Conservation (phyloP, 169 alveolate genomes). For the Plasmodium adleri region DNA sequence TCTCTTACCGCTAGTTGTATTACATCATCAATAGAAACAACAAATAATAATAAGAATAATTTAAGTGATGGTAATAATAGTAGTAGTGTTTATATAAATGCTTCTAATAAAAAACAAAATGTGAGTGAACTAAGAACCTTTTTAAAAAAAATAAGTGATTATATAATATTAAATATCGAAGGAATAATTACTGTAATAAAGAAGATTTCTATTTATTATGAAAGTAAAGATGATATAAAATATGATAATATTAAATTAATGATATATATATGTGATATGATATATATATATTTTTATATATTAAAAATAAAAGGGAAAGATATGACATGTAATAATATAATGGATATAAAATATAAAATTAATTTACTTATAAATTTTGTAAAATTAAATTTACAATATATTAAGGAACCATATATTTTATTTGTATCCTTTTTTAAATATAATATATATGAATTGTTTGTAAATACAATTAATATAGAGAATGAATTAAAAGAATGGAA, state of each 20-base stretch:
- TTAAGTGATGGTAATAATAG: neutral
- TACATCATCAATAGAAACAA: neutral
- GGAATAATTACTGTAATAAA: conserved; percentile 26
- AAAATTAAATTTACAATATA: neutral
- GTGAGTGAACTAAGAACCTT: neutral
- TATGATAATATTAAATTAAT: conserved; percentile 13
- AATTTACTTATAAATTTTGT: conserved; percentile 29
- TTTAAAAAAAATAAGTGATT: conserved; percentile 23
- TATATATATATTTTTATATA: conserved; percentile 44
- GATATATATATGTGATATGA: conserved; percentile 39
- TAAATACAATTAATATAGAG: conserved; percentile 2
- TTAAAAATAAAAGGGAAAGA: conserved; percentile 34
- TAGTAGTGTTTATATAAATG: neutral
- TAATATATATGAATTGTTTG: conserved; percentile 31
- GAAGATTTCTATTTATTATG: conserved; percentile 2
- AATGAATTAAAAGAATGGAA: conserved; percentile 20
- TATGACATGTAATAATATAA: conserved; percentile 1
- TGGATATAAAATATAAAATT: conserved; percentile 20
- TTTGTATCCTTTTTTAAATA: conserved; percentile 52
- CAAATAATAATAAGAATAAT: neutral
- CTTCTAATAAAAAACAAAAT: conserved; percentile 7
- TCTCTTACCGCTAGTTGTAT: no score
- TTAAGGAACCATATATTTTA: conserved; percentile 11
- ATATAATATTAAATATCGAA: conserved; percentile 34
- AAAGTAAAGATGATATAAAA: neutral